Evolutionary conservation across 805 yeast genomes (phyloP), one percentile per base, ranked within the genome.

Genomic region (Sporopachydermia lactativora): DNA sequence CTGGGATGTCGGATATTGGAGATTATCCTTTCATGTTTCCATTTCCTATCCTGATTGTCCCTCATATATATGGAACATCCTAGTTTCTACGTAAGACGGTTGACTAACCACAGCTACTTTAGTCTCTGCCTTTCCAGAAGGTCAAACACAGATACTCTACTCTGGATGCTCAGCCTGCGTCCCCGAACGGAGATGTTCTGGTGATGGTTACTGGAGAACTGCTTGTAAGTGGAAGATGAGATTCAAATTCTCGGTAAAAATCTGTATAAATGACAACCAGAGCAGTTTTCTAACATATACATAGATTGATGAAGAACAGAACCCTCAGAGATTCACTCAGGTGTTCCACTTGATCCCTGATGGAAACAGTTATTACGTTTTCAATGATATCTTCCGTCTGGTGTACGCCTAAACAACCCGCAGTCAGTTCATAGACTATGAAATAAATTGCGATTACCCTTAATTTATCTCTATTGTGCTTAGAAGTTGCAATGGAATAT

Each of bases 131-230:
- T 40, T 92, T 92, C 71, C 80, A 73, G 59, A 86, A 86, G 65
- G 96, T 92, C 43, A 80, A 75, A 39, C 99, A 92, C 69, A 74
- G 94, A 66, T 81, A 92, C 57, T 78, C 94, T 42, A 89, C 97
- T 36, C 73, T 92, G 57, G 97, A 92, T 56, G 97, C 97, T 37
- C 98, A 92, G 66, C 98, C 98, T 39, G 95, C 94, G 34, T 81
- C 95, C 43, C 84, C 94, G 44, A 74, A 68, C 52, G 65, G 63
- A 19, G 96, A 89, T 58, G 94, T 92, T 42, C 70, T 92, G 53
- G 97, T 89, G 41, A 80, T 92, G 92, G 96, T 92, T 52, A 92
- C 98, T 42, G 98, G 98, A 48, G 96, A 84, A 62, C 73, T 92
- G 49, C 64, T 86, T 53, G 64, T 70, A 46, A 16, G 52, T 42